phyloP scores from a whole-genome alignment of 208 protist genomes.

The Crithidia mellificae region DNA sequence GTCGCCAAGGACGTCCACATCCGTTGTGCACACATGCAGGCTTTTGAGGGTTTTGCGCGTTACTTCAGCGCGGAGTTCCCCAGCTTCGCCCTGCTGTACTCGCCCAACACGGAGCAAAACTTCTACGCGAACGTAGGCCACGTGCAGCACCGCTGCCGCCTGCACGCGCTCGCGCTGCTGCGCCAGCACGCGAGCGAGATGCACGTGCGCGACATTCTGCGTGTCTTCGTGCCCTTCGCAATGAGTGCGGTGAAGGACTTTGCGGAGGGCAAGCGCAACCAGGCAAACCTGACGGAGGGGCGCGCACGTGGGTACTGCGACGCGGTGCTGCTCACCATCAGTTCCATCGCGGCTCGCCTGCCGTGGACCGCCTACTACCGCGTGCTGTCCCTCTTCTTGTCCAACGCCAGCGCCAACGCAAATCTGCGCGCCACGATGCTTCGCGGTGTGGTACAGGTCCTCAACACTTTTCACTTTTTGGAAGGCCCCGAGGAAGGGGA shows the following conservation, averaged over 20 bases:
- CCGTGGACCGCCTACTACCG: constrained; percentile 91
- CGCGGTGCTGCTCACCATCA: constrained; percentile 75
- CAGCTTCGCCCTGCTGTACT: constrained; percentile 76
- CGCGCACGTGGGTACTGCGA: constrained; percentile 85
- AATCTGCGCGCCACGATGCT: constrained; percentile 80
- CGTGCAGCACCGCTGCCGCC: constrained; percentile 78
- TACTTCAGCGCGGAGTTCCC: constrained; percentile 65
- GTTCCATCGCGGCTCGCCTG: constrained; percentile 60
- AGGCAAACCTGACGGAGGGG: constrained; percentile 81
- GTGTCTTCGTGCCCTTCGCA: constrained; percentile 88
- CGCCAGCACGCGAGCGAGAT: constrained; percentile 51
- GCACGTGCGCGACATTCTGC: constrained; percentile 76
- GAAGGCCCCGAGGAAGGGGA: constrained; percentile 34
- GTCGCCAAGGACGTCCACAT: constrained; percentile 77
- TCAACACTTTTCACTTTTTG: constrained; percentile 86
- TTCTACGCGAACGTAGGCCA: constrained; percentile 87
- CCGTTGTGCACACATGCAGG: constrained; percentile 74
- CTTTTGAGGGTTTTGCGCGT: constrained; percentile 65
- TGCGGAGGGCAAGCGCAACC: constrained; percentile 79
- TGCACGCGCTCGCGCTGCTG: constrained; percentile 77
- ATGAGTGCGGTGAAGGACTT: constrained; percentile 86
- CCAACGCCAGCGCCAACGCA: constrained; percentile 68
- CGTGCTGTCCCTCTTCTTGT: constrained; percentile 79
- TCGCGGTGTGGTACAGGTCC: constrained; percentile 85
- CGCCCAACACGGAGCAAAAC: constrained; percentile 69